Evolutionary conservation across 306 rosid genomes (phyloP), one percentile per base, ranked within the genome.

Genomic region (Vigna hirtella): DNA sequence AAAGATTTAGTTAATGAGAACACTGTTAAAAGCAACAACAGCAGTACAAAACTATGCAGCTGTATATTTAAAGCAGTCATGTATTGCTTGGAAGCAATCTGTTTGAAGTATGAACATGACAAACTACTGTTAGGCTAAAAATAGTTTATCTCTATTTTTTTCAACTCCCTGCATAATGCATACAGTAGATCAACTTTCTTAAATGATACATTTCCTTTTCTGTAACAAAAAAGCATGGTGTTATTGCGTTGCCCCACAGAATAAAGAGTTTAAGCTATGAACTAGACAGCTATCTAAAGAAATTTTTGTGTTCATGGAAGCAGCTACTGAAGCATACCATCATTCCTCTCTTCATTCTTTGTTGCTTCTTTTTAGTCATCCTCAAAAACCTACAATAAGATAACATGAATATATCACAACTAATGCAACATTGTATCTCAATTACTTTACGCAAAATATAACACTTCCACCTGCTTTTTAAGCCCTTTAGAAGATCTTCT

Each of bases 341-440:
- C 66, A 89, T 66, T 83, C 82, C 93, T 72, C 70, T 84, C 73
- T 85, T 89, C 94, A 90, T 88, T 55, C 68, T 14, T 63, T 84
- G 85, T 84, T 79, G 94, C 81, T 86, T 90, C 85, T 87, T 90
- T 72, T 62, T 69, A 48, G 59, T 83, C 94, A 90, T 94, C 85
- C 77, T 81, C 8, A 65, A 73, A 67, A 92, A 2, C 86, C 98
- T 94, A 79, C 70, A 80, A 38, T 62, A 77, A 26, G 81, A 78
- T 42, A 70, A 52, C 63, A 49, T 47, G 49, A 66, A 43, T 43
- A 30, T 30, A 28, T 81, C 32, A 64, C 42, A 45, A 34, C 47
- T 61, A 62, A 50, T 67, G 78, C 64, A 57, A 52, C 13, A 64
- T 38, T 3, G 38, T 16, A 10, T 53, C 42, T 47, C 55, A 65